Evolutionary conservation across 2,329 filamentous ascomycete genomes (phyloP).

Genomic region (Claviceps spartinae): DNA sequence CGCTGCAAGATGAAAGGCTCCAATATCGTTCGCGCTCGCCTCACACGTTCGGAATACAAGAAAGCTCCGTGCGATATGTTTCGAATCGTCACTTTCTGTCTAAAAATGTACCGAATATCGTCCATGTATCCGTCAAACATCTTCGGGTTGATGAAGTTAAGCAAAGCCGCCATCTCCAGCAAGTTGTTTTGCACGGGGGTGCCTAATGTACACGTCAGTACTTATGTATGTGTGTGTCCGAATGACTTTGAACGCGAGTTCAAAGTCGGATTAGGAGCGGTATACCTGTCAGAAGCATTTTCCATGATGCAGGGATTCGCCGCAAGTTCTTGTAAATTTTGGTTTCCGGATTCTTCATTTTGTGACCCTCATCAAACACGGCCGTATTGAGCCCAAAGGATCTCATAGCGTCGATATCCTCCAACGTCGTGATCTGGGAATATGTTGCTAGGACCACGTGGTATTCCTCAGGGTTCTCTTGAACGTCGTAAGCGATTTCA

Average conservation of each 20-base stretch:
- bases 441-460: conserved; percentile 48
- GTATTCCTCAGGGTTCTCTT: conserved; percentile 51
- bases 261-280: not conserved
- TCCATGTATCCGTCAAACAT: conserved; percentile 69
- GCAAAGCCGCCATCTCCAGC: conserved; percentile 75
- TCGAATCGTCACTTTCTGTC: conserved; percentile 75
- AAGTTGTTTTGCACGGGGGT: conserved; percentile 93
- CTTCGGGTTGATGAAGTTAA: conserved; percentile 85
- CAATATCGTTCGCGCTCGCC: conserved; percentile 78
- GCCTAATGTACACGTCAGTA: conserved; percentile 39
- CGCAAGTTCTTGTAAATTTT: conserved; percentile 69
- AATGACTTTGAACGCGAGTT: not conserved
- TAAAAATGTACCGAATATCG: conserved; percentile 76
- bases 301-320: conserved; percentile 66
- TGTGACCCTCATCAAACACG: conserved; percentile 91
- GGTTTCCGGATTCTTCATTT: conserved; percentile 78
- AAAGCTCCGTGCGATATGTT: conserved; percentile 70
- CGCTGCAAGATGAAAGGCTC: conserved; percentile 89
- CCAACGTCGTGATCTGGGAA: conserved; percentile 40
- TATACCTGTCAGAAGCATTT: conserved; percentile 53
- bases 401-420: conserved; percentile 37
- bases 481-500: conserved; percentile 50
- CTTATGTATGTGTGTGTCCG: not conserved
- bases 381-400: conserved; percentile 36
- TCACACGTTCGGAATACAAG: conserved; percentile 75